Base-by-base conservation (phyloP, 2,329 filamentous ascomycete species). In the Calcarisporium arbuscula region DNA sequence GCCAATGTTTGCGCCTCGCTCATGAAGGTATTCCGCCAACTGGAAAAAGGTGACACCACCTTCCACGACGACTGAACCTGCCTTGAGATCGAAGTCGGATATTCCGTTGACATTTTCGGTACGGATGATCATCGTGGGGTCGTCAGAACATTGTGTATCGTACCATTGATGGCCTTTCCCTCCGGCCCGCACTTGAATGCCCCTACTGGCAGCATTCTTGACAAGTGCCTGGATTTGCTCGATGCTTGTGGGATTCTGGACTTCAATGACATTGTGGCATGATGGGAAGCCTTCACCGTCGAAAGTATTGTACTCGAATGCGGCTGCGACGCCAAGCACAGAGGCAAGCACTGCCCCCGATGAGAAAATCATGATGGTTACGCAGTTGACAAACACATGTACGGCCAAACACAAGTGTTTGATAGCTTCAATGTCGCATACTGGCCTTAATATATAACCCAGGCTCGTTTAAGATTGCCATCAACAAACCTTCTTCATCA, bases 101-200 rank as follows among this genome's bases (percentile, higher is more conserved):
- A 72, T 71, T 16, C 39, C 39, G 41, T 64, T 66, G 35, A 68
- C 58, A 30, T 55, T 44, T 41, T 67, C 65, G 15, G 64, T 67
- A 43, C 63, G 64, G 26, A 72, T 54, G 45, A 72, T 65, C 44
- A 70, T 51, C 3, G 68, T 72, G 28, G 51, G 46, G 38, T 67
- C 56, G 48, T 71, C 67, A 28, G 63, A 63, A 52, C 68, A 72
- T 59, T 70, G 68, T 20, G 68, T 72, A 44, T 72, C 66, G 46
- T 71, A 72, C 67, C 68, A 68, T 59, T 68, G 68, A 46, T 71
- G 68, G 3, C 65, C 68, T 44, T 70, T 70, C 3, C 65, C 68
- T 4, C 58, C 64, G 9, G 67, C 67, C 29, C 68, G 61, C 18
- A 72, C 58, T 4, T 61, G 61, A 10, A 58, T 58, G 19, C 58